These are phyloP conservation scores for Trichosporon sp. DNA, from an alignment of 1,284 basidiomycete genomes.

Conservation along the genomic window DNA sequence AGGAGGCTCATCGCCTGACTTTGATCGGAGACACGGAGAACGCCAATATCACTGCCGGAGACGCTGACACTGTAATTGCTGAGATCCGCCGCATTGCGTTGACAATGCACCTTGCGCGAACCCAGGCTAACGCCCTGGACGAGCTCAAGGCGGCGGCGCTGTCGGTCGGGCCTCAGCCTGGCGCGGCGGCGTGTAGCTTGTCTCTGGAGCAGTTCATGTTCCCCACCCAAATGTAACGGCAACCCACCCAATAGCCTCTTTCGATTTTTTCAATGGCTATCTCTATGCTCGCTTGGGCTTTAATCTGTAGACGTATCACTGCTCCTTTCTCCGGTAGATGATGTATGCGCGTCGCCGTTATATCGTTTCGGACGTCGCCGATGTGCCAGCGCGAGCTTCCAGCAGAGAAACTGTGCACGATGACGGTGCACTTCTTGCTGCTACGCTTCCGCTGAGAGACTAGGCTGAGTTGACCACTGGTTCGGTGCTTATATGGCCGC, in stretches of 20 bases:
- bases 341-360: no score
- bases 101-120: conserved; percentile 35
- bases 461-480: no score
- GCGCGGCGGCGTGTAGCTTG: neutral
- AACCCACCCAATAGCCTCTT: no score
- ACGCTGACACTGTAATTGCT: conserved; percentile 10
- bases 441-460: neutral
- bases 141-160: conserved; percentile 29
- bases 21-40: conserved; percentile 22
- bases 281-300: no score
- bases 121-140: conserved; percentile 31
- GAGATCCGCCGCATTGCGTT: conserved; percentile 25
- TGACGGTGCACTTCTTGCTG: neutral
- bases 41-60: conserved; percentile 6
- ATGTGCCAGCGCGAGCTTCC: no score
- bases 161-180: neutral
- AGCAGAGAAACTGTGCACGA: neutral
- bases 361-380: no score
- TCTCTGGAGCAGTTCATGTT: conserved; percentile 1
- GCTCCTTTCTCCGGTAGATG: no score
- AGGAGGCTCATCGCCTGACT: conserved; percentile 34
- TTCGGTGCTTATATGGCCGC: no score
- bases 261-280: no score
- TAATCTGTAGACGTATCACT: no score
- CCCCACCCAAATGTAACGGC: conserved; percentile 1